Evolutionary conservation across 2,329 filamentous ascomycete genomes (phyloP).

Genomic region (Epichloe gansuensis): DNA sequence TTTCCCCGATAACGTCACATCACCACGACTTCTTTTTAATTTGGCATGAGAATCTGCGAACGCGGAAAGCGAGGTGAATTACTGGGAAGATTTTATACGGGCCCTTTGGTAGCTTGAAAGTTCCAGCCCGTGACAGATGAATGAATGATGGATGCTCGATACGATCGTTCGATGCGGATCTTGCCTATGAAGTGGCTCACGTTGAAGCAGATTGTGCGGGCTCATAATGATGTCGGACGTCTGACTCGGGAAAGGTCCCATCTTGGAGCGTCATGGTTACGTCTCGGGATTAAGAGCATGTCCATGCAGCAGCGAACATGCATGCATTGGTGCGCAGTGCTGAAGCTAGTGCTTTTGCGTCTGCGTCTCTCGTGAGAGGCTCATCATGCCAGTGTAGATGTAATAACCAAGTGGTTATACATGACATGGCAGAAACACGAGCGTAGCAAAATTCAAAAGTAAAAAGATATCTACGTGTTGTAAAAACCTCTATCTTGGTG

Average conservation of each 20-base stretch:
- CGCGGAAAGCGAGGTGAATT: conserved; percentile 13
- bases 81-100: conserved; percentile 20
- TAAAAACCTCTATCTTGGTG: not conserved
- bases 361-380: conserved; percentile 6
- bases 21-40: conserved; percentile 15
- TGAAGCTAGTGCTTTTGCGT: conserved; percentile 16
- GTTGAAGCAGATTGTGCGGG: conserved; percentile 8
- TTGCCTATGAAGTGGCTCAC: conserved; percentile 8
- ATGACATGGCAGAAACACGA: conserved; percentile 7
- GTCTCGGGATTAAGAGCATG: conserved; percentile 3
- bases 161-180: conserved; percentile 9
- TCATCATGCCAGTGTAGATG: conserved; percentile 9
- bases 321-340: not conserved
- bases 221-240: conserved; percentile 3
- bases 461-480: not conserved
- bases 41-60: conserved; percentile 24
- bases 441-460: conserved; percentile 10
- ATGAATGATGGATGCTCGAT: conserved; percentile 9
- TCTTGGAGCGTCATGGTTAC: conserved; percentile 6
- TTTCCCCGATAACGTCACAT: conserved; percentile 20
- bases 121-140: conserved; percentile 39
- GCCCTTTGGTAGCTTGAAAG: conserved; percentile 54
- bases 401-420: conserved; percentile 17
- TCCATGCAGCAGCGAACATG: not conserved
- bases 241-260: not conserved